These are phyloP conservation scores for Chaetomium tenue DNA, from an alignment of 495 filamentous ascomycete species.

Conservation along the genomic window DNA sequence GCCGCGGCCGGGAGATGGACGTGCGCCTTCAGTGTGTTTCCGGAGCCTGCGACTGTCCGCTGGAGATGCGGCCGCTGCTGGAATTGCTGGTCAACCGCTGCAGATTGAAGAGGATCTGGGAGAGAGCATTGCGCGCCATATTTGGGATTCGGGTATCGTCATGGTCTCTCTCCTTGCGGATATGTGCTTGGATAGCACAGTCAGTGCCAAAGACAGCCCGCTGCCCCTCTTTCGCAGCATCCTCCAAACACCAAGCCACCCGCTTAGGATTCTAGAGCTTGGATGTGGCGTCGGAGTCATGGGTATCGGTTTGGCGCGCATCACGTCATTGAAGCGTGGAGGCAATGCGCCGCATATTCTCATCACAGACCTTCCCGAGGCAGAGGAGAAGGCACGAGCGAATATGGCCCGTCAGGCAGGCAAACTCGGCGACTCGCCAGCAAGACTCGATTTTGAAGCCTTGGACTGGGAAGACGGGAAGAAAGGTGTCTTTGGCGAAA, in stretches of 20 bases:
- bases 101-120: constrained; percentile 85
- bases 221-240: constrained; percentile 25
- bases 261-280: constrained; percentile 66
- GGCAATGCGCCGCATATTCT: constrained; percentile 47
- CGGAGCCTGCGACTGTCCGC: constrained; percentile 38
- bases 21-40: constrained; percentile 32
- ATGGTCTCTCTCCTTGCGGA: constrained; percentile 42
- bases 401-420: constrained; percentile 39
- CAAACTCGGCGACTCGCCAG: constrained; percentile 1
- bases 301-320: constrained; percentile 67
- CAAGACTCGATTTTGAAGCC: constrained; percentile 51
- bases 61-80: constrained; percentile 16
- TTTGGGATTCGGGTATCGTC: constrained; percentile 68
- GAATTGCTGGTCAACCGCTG: constrained; percentile 11
- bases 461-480: constrained; percentile 70
- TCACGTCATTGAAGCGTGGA: constrained; percentile 42
- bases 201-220: not conserved
- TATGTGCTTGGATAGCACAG: constrained; percentile 24
- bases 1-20: constrained; percentile 2
- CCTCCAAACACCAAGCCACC: constrained; percentile 13
- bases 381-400: constrained; percentile 51
- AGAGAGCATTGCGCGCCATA: constrained; percentile 90
- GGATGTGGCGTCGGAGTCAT: constrained; percentile 84
- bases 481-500: constrained; percentile 37
- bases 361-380: constrained; percentile 82